A percentile compares a stretch with the other conserved stretches of the same genome.
phyloP scores from a whole-genome alignment of 805 yeast species.

The Candida pseudoglaebosa region DNA sequence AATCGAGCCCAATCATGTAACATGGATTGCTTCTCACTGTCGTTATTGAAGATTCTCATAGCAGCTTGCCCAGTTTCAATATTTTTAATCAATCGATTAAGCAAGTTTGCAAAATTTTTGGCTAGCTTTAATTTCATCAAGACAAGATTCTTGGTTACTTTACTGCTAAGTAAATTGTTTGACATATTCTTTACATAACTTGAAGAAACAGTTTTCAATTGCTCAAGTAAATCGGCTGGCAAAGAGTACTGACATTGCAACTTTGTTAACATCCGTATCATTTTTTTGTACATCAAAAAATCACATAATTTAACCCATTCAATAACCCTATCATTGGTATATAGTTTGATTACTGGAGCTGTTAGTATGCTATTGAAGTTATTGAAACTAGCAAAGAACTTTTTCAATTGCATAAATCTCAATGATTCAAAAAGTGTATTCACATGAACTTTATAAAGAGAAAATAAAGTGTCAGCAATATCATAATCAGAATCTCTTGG shows the following conservation, averaged over 20 bases:
- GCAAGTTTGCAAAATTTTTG: slow-evolving; percentile 47
- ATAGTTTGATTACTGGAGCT: slow-evolving; percentile 57
- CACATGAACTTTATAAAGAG: slow-evolving; percentile 62
- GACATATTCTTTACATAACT: slow-evolving; percentile 47
- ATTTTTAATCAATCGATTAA: slow-evolving; percentile 52
- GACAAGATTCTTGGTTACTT: slow-evolving; percentile 49
- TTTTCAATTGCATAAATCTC: slow-evolving; percentile 62
- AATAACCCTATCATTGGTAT: slow-evolving; percentile 43
- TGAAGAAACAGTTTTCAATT: slow-evolving; percentile 51
- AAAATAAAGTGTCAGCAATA: slow-evolving; percentile 57
- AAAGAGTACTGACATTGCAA: slow-evolving; percentile 51
- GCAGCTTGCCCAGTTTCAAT: slow-evolving; percentile 52
- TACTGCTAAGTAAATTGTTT: slow-evolving; percentile 25
- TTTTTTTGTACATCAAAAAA: slow-evolving; percentile 49
- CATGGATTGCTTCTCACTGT: slow-evolving; percentile 48
- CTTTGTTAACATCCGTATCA: slow-evolving; percentile 58
- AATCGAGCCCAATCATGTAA: slow-evolving; percentile 55
- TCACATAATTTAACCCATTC: slow-evolving; percentile 74
- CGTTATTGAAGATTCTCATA: slow-evolving; percentile 40
- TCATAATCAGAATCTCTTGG: slow-evolving; percentile 48
- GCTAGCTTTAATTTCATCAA: slow-evolving; percentile 53
- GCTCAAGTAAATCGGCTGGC: slow-evolving; percentile 51
- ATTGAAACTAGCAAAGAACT: slow-evolving; percentile 49
- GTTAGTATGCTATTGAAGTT: slow-evolving; percentile 56
- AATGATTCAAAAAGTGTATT: slow-evolving; percentile 60